phyloP scores from a whole-genome alignment of 116 monocot genomes.

The Dioscorea cayenensis region DNA sequence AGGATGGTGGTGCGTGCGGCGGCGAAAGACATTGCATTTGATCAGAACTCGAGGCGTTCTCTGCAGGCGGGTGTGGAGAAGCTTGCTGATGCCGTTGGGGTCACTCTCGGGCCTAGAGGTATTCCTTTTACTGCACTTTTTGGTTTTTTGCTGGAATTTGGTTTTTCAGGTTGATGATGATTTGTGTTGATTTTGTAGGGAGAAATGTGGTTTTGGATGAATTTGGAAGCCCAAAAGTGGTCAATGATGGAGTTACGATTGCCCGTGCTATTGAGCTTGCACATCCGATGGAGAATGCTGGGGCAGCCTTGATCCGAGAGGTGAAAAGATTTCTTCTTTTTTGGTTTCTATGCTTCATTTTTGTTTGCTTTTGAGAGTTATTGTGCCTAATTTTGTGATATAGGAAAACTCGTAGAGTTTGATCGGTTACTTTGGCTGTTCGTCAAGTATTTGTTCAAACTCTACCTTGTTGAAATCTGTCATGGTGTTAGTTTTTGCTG shows the following conservation, averaged over 20 bases:
- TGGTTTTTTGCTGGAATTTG: too few relatives aligned
- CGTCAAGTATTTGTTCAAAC: too few relatives aligned
- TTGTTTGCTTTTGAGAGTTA: neutral
- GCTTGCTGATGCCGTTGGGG: constrained; percentile 91
- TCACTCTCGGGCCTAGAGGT: constrained; percentile 98
- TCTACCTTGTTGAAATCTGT: too few relatives aligned
- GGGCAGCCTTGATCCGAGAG: constrained; percentile 90
- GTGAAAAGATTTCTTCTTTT: constrained; percentile 13
- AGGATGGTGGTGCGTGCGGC: constrained; percentile 40
- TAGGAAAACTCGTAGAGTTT: constrained; percentile 18
- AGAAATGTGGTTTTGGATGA: constrained; percentile 97
- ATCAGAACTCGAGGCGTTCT: constrained; percentile 56
- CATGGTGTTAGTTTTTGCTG: too few relatives aligned
- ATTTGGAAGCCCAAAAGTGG: constrained; percentile 85
- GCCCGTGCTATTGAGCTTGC: constrained; percentile 87
- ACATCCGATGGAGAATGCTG: constrained; percentile 97
- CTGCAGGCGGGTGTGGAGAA: constrained; percentile 85
- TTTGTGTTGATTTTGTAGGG: constrained; percentile 19
- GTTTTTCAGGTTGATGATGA: neutral
- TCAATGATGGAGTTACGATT: constrained; percentile 97
- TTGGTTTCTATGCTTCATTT: neutral
- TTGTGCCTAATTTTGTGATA: too few relatives aligned
- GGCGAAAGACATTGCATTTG: constrained; percentile 85
- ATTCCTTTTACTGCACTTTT: neutral
- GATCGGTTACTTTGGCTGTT: constrained; percentile 29